Evolutionary conservation across 164 flowering plant genomes (phyloP), one percentile per base, ranked within the genome.

Genomic region (Chimonanthus praecox): DNA sequence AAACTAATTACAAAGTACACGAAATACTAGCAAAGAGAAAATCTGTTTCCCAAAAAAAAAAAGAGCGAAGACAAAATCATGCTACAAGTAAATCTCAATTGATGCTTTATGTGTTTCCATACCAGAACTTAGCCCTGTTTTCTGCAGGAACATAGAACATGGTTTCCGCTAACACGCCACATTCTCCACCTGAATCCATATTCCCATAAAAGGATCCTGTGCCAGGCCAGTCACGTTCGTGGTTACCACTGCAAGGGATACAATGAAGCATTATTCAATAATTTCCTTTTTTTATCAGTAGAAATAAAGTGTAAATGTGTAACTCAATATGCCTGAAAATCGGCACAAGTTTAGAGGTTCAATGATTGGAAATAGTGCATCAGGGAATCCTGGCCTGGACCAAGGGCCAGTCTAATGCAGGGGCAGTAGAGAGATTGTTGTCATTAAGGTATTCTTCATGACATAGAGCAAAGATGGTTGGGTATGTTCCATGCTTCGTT

Each of bases 101-200:
- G 21, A 16, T 13, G 18, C 18, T 33, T 13, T 65, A 8, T 65
- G 8, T 49, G 45, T 62, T 47, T 64, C 7, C 74, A 9, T 79
- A 84, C 87, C 87, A 84, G 71, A 72, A 84, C 68, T 84, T 84
- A 16, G 79, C 87, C 64, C 85, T 77, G 76, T 83, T 84, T 21
- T 81, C 82, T 11, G 87, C 84, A 76, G 87, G 87, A 73, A 79
- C 84, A 74, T 81, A 84, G 47, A 81, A 84, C 85, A 83, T 84
- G 60, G 82, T 82, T 71, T 84, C 80, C 6, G 87, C 84, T 18
- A 73, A 68, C 45, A 84, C 87, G 46, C 87, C 87, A 78, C 87
- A 84, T 64, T 84, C 87, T 45, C 87, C 87, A 43, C 87, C 87
- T 8, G 87, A 84, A 77, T 84, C 87, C 71, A 48, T 66, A 69